A percentile compares a stretch with the other conserved stretches of the same genome.
Conservation (phyloP, 2,329 filamentous ascomycete species). For the Monilinia aucupariae region DNA sequence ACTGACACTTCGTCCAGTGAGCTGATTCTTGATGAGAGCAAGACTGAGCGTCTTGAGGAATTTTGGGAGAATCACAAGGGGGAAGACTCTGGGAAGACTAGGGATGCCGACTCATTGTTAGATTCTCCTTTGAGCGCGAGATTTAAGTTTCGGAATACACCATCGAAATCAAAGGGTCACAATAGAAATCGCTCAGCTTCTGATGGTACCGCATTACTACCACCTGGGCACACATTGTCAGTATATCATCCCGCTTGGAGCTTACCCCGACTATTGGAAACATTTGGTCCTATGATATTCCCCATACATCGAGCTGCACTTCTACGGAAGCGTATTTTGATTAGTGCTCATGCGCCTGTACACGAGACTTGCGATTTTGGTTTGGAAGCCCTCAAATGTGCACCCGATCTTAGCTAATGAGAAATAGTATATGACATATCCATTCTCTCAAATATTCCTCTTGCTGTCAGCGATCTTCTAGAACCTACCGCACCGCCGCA, state of each 20-base stretch:
- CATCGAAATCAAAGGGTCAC: constrained; percentile 40
- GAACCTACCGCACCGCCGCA: constrained; percentile 55
- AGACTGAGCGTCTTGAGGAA: constrained; percentile 61
- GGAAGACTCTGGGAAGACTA: constrained; percentile 23
- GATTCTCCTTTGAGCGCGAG: constrained; percentile 40
- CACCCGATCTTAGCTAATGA: constrained; percentile 13
- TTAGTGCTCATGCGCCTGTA: constrained; percentile 82
- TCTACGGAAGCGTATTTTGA: constrained; percentile 78
- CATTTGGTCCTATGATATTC: constrained; percentile 87
- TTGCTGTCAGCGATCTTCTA: constrained; percentile 65
- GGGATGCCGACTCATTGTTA: constrained; percentile 30
- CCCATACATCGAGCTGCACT: constrained; percentile 84
- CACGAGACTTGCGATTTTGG: constrained; percentile 84
- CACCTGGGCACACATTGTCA: constrained; percentile 61
- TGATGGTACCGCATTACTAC: constrained; percentile 54
- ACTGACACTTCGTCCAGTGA: constrained; percentile 39
- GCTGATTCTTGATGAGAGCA: constrained; percentile 59
- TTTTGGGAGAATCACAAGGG: constrained; percentile 69
- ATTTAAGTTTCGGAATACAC: constrained; percentile 38
- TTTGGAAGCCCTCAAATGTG: constrained; percentile 39
- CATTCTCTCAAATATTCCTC: constrained; percentile 82
- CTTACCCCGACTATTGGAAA: constrained; percentile 68
- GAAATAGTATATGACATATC: constrained; percentile 84
- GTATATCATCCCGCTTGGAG: constrained; percentile 83
- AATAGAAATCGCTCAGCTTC: constrained; percentile 55